Evolutionary conservation across 345 rosid species (phyloP).

Genomic region (Camelina laxa): DNA sequence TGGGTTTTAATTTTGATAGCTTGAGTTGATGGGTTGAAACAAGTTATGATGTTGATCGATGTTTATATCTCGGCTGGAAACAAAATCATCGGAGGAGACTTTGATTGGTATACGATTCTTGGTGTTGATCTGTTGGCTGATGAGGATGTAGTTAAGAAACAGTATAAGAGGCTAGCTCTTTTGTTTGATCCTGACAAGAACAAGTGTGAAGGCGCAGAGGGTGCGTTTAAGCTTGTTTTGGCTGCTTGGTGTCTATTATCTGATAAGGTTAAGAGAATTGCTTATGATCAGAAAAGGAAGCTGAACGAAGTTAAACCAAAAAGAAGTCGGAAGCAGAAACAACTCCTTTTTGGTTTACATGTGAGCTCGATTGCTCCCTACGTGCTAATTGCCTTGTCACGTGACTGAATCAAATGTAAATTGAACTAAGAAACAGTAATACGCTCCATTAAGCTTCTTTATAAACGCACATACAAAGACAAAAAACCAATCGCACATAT

Average conservation of each 20-base stretch:
- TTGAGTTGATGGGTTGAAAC: conserved; percentile 69
- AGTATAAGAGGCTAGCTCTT: conserved; percentile 68
- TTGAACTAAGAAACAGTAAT: background rate
- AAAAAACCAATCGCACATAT: background rate
- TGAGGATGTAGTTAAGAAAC: conserved; percentile 65
- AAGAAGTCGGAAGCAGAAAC: conserved; percentile 43
- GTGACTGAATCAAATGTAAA: background rate
- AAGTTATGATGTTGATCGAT: conserved; percentile 63
- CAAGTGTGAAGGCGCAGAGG: conserved; percentile 76
- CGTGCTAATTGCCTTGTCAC: background rate
- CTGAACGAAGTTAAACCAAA: conserved; percentile 43
- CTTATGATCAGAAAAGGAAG: conserved; percentile 70
- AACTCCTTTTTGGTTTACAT: no score
- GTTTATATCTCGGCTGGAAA: conserved; percentile 67
- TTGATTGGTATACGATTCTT: conserved; percentile 77
- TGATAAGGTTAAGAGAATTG: conserved; percentile 67
- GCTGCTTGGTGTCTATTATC: conserved; percentile 80
- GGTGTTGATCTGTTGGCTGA: conserved; percentile 66
- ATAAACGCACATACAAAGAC: background rate
- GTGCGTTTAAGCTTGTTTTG: conserved; percentile 78
- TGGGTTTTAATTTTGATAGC: background rate
- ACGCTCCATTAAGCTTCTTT: background rate
- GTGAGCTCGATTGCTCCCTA: background rate
- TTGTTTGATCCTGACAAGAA: conserved; percentile 92
- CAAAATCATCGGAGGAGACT: conserved; percentile 57